phyloP scores from a whole-genome alignment of 169 alveolate genomes.

The Plasmodium malariae region DNA sequence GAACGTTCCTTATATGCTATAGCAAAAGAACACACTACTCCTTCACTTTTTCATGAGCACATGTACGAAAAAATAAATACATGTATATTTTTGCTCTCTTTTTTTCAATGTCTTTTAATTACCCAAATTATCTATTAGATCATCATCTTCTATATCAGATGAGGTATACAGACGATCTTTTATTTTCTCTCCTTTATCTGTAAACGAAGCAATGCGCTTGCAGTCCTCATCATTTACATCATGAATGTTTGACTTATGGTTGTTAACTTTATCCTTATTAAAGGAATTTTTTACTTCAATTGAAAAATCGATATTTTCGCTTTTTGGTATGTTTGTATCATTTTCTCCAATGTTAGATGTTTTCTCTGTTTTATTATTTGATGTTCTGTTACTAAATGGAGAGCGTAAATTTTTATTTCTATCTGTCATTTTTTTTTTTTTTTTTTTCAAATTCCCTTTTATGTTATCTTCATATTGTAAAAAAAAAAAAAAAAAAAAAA shows the following conservation, averaged over 20 bases:
- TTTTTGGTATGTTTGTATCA: neutral
- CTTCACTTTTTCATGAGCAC: neutral
- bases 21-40: neutral
- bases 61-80: neutral
- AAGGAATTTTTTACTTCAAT: slow-evolving; percentile 3
- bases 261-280: slow-evolving; percentile 2
- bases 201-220: neutral
- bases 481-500: neutral
- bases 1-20: too few relatives aligned
- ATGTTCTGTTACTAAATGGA: neutral
- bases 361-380: slow-evolving; percentile 7
- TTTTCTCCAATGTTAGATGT: slow-evolving; percentile 1
- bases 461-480: slow-evolving; percentile 4
- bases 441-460: neutral
- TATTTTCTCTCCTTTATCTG: slow-evolving; percentile 16
- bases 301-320: neutral
- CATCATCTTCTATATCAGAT: slow-evolving; percentile 22
- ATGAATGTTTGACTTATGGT: neutral
- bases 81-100: neutral
- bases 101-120: neutral
- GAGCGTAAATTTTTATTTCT: neutral
- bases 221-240: slow-evolving; percentile 8
- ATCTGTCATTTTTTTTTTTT: slow-evolving; percentile 31
- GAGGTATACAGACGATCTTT: neutral
- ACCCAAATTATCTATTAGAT: slow-evolving; percentile 21